Evolutionary conservation across 2,329 filamentous ascomycete species (phyloP).

Genomic region (Grosmannia huntii): DNA sequence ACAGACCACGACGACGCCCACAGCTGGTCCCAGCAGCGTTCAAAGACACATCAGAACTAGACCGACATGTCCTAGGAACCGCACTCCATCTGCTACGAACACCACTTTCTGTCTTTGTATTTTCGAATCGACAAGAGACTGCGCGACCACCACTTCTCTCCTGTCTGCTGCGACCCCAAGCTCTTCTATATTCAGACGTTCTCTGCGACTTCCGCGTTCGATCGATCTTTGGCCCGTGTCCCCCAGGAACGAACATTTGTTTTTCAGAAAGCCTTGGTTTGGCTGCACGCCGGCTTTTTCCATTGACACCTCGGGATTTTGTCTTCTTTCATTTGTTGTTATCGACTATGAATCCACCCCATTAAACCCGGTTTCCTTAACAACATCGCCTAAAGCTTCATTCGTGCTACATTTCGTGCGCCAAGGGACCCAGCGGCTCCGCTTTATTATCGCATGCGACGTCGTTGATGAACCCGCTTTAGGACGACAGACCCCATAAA

Average conservation of each 20-base stretch:
- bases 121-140: too few species aligned
- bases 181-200: neutral
- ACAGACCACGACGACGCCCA: neutral
- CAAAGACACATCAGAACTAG: neutral
- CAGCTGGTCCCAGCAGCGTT: neutral
- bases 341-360: constrained; percentile 20
- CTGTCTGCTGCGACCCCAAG: too few species aligned
- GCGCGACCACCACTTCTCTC: too few species aligned
- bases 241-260: too few species aligned
- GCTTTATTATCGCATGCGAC: constrained; percentile 6
- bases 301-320: neutral
- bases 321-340: constrained; percentile 5
- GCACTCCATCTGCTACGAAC: neutral
- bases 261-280: neutral
- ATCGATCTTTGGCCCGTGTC: too few species aligned
- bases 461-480: constrained; percentile 1
- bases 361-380: constrained; percentile 13
- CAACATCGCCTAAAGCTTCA: neutral
- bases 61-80: neutral
- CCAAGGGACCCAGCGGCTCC: neutral
- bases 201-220: neutral
- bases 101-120: neutral
- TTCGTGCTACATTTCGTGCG: neutral
- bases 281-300: neutral
- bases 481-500: constrained; percentile 1